phyloP scores from a whole-genome alignment of 805 yeast species.

The Metschnikowia lachancei region DNA sequence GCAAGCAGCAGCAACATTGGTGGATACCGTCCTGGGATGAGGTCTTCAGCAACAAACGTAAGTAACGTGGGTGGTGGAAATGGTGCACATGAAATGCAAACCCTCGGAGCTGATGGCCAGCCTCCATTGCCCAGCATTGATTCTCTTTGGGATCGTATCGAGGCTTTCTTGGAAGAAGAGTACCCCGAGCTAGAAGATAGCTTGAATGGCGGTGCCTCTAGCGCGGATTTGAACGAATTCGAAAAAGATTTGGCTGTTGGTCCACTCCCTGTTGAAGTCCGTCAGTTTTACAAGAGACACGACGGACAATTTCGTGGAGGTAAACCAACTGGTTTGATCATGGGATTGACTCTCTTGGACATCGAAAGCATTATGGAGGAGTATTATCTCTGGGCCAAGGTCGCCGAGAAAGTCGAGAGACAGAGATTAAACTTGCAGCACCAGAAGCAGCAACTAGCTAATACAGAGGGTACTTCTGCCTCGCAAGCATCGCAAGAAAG shows the following conservation, averaged over 20 bases:
- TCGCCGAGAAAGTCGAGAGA: conserved; percentile 39
- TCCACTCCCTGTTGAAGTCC: conserved; percentile 42
- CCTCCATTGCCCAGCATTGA: conserved; percentile 33
- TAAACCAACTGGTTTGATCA: conserved; percentile 43
- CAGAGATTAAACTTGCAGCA: conserved; percentile 33
- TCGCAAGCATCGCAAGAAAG: conserved; percentile 13
- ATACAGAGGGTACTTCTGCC: conserved; percentile 12
- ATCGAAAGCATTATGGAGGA: conserved; percentile 43
- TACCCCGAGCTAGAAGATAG: conserved; percentile 46
- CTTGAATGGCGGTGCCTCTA: conserved; percentile 43
- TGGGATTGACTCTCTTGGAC: conserved; percentile 44
- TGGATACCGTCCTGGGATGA: conserved; percentile 43
- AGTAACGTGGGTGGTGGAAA: conserved; percentile 12
- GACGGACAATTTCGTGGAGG: conserved; percentile 48
- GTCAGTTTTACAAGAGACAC: conserved; percentile 45
- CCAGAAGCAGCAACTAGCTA: conserved; percentile 23
- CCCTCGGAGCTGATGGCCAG: conserved; percentile 16
- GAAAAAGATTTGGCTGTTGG: conserved; percentile 45
- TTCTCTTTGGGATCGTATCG: conserved; percentile 44
- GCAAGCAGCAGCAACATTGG: conserved; percentile 20
- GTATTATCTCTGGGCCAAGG: conserved; percentile 41
- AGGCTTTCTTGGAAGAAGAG: conserved; percentile 43
- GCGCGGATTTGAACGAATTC: conserved; percentile 46
- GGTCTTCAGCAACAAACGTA: conserved; percentile 41
- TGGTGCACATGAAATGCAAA: conserved; percentile 18